Evolutionary conservation across 768 basidiomycete species (phyloP), one percentile per base, ranked within the genome.

Genomic region (Hypsizygus marmoreus): DNA sequence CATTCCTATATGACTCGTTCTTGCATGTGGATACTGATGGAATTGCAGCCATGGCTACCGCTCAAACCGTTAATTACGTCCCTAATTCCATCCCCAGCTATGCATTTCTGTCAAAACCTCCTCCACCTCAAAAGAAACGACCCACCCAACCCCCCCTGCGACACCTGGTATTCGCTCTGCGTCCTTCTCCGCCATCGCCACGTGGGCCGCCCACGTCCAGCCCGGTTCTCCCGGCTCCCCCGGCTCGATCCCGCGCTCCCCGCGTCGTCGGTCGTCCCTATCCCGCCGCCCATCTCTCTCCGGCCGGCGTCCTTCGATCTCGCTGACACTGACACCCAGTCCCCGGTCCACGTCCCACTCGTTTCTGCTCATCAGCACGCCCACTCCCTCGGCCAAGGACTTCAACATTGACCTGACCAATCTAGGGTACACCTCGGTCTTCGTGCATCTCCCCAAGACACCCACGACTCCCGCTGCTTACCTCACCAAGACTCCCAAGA

Each of bases 141-240:
- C 61, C 69, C 16, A 36, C 54, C 10, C 58, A 49, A 23, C 66
- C 68, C 68, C 64, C 10, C 67, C 69, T 22, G 19, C 56, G 8
- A 49, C 61, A 3, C 51, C 65, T 10, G 29, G 48, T 16, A 47
- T 49, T 22, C 60, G 71, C 51, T 74, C 79, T 16, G 72, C 67
- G 41, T 74, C 79, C 2, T 72, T 71, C 52, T 66, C 75, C 2
- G 57, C 71, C 29, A 85, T 88, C 35, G 57, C 75, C 12, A 53
- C 77, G 29, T 90, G 87, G 87, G 83, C 79, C 4, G 66, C 79
- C 14, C 72, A 68, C 51, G 83, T 89, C 43, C 80, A 84, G 45
- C 87, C 86, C 4, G 86, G 86, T 5, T 82, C 86, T 12, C 86
- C 86, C 3, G 71, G 56, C n/a, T 65, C 72, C 26, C 72, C 65